Evolutionary conservation across 129 eudicot species (phyloP), one percentile per base, ranked within the genome.

Genomic region (Saussurea involucrata): DNA sequence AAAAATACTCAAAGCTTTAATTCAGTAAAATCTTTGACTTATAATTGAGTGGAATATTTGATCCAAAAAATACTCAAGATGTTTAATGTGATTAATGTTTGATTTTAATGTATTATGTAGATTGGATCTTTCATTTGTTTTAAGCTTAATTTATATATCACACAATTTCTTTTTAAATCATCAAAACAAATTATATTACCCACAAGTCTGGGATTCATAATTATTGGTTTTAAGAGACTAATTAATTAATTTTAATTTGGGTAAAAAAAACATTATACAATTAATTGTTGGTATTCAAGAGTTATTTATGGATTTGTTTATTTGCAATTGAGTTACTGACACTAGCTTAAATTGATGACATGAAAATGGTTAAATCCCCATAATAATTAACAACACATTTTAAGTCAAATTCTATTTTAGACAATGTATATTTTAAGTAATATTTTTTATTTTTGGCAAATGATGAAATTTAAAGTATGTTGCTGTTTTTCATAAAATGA

Each of bases 31-130:
- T 78, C 82, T 78, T 64, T 72, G 78, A 72, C 78, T 72, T 46
- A 63, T 64, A 53, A 31, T 79, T 73, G 83, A 79, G 72, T 80
- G 60, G 58, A 72, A 80, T 65, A 22, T n/a, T n/a, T n/a, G n/a
- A n/a, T n/a, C n/a, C n/a, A n/a, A n/a, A n/a, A n/a, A n/a, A n/a
- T 55, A 80, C 83, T 80, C 77, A 46, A 80, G 72, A 72, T 33
- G 73, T 79, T 79, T 72, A 79, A 72, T 66, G 80, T 75, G 40
- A 75, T 75, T 64, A 25, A 75, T 69, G 65, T 46, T 72, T 71
- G 61, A 79, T 9, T 17, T 79, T 72, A 70, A 78, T 78, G 76
- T 76, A 42, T 31, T 18, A 37, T 69, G 63, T 25, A 36, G 71
- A 31, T 53, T 69, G 24, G 61, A 60, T 58, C 42, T 78, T 40